Base-by-base conservation (phyloP, 2,329 filamentous ascomycete species). In the Arthrinium phaeospermum region DNA sequence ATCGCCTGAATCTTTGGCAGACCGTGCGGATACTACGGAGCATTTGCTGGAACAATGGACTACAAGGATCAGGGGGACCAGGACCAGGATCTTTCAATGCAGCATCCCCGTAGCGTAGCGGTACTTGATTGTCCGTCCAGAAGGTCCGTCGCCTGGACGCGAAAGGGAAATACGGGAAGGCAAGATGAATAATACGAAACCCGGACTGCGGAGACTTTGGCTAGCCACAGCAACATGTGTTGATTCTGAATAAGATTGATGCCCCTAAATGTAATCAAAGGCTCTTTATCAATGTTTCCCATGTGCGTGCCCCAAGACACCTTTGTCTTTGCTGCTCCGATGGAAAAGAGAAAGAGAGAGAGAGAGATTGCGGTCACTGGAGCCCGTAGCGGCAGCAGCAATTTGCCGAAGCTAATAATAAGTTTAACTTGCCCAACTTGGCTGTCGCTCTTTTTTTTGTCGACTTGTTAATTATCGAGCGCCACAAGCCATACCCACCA, bases 11-110 rank as follows among this genome's bases (percentile, higher is more conserved):
- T 64, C 30, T 41, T 37, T 37, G 64, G 68, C 68, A 69, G 68
- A 70, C 71, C 69, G 71, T 72, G 71, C 71, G 71, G 69, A 67
- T 68, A 68, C 69, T 49, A 68, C 71, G 57, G 57, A 64, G 30
- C n/a, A 64, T 41, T 61, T 37, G 57, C 30, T 64, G 57, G 57
- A 64, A 64, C 57, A 64, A 14, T 64, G 34, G 13, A 22, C 34
- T 34, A n/a, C n/a, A n/a, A 64, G 57, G 57, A 64, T 41, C 57
- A 41, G 34, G 30, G 53, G 22, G 57, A 64, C 57, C 34, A 64
- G 57, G 57, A 34, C 14, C 34, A 51, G 47, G 47, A 51, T 57
- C 37, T 5, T 37, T 64, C 41, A 64, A 64, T 64, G 57, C 57
- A 37, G 19, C 53, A 30, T 30, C 53, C 53, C 30, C 53, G 53